Base-by-base conservation (phyloP, 2,329 filamentous ascomycete species). In the Fusarium circinatum region DNA sequence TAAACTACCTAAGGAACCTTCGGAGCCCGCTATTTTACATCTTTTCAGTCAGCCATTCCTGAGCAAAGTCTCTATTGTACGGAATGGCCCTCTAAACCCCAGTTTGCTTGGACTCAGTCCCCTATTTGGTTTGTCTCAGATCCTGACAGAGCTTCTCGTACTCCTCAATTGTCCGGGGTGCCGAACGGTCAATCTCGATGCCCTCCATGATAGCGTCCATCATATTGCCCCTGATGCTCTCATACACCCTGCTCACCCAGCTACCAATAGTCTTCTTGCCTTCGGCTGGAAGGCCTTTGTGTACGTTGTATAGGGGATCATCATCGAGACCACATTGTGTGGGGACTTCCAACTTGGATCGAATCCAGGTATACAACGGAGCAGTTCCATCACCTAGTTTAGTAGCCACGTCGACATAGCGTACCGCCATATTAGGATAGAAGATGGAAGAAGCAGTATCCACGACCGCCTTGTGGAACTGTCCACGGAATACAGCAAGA, bases 231-330 rank as follows among this genome's bases (percentile, higher is more conserved):
- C 60, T 74, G 30, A 81, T 28, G 30, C 78, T 80, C 75, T 82
- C 80, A 55, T 82, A 82, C 5, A 82, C 74, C 34, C 73, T 76
- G 48, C 72, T 79, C 15, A 81, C 78, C 74, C 79, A 79, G 51
- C 70, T 78, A 17, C 80, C 80, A 30, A 81, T 81, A 9, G 81
- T 82, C 72, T 78, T 80, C 71, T 80, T 80, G 15, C 51, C 60
- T 34, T 79, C 71, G 2, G 71, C 73, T 9, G 74, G 48, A 6
- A 74, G 62, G 1, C 74, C 74, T 49, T 76, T 75, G 17, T 76
- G 71, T 2, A 63, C 65, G 26, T 73, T 76, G 22, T 78, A 79
- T 20, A 81, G 63, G 11, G 79, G 78, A 30, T 81, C 79, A 30
- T 82, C 77, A 12, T 78, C 75, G 4, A 83, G 76, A 4, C 81